phyloP scores from a whole-genome alignment of 2,329 filamentous ascomycete species.

The Bipolaris bicolor region DNA sequence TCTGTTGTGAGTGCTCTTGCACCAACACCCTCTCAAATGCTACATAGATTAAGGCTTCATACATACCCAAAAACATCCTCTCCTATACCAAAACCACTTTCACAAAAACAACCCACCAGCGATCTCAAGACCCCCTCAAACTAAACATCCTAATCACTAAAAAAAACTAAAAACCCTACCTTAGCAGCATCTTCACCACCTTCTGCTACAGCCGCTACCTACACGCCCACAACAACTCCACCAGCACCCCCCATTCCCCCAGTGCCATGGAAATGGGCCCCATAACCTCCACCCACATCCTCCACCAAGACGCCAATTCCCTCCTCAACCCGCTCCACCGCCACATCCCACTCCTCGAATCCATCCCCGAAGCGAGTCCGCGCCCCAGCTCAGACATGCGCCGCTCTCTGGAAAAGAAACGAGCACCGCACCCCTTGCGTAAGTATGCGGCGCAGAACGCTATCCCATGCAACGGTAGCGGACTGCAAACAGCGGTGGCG shows the following conservation, averaged over 20 bases:
- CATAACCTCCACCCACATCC: neutral
- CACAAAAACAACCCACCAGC: neutral
- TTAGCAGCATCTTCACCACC: constrained; percentile 4
- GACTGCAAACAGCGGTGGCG: no score
- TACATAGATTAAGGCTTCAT: constrained; percentile 1
- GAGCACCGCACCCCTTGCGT: neutral
- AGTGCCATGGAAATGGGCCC: neutral
- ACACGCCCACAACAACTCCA: neutral
- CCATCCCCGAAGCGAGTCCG: constrained; percentile 15
- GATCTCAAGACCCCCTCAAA: neutral
- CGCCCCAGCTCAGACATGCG: constrained; percentile 8
- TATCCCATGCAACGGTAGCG: no score
- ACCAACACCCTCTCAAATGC: neutral
- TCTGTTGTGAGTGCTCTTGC: constrained; percentile 15
- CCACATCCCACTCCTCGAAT: neutral
- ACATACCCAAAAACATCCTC: neutral
- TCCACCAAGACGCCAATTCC: neutral
- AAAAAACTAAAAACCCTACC: no score
- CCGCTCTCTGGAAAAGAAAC: neutral
- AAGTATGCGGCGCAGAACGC: no score
- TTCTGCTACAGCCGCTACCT: constrained; percentile 2
- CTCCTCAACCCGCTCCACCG: neutral
- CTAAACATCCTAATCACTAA: neutral
- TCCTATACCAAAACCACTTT: neutral
- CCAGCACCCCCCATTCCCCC: neutral